Conservation (phyloP, 2,329 filamentous ascomycete genomes). For the Aspergillus fumigatus region DNA sequence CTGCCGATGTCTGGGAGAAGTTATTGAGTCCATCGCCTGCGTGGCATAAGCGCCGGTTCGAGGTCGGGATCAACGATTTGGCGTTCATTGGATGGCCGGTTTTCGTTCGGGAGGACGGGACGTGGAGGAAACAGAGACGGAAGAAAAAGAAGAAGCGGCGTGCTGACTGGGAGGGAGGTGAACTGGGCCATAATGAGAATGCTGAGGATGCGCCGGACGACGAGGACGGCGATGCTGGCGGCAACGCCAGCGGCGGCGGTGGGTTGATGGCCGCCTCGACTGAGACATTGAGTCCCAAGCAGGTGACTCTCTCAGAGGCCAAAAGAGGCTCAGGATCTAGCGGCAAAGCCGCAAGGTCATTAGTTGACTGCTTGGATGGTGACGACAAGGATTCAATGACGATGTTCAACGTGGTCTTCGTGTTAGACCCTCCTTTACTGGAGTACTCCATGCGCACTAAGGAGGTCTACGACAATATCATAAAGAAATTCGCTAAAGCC, state of each 20-base stretch:
- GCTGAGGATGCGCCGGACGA: constrained; percentile 32
- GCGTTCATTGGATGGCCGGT: constrained; percentile 79
- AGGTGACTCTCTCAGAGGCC: constrained; percentile 18
- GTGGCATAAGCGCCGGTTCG: constrained; percentile 77
- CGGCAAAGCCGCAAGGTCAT: constrained; percentile 16
- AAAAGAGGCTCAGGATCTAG: constrained; percentile 21
- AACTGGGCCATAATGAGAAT: constrained; percentile 35
- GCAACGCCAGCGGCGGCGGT: constrained; percentile 6
- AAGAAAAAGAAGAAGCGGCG: constrained; percentile 37
- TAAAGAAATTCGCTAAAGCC: constrained; percentile 87
- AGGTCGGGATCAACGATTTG: constrained; percentile 74
- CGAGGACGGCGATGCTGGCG: constrained; percentile 19
- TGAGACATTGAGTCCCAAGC: constrained; percentile 19
- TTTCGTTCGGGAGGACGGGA: constrained; percentile 72
- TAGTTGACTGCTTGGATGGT: constrained; percentile 22
- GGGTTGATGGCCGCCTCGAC: constrained; percentile 29
- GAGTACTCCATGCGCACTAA: constrained; percentile 68
- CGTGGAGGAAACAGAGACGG: constrained; percentile 65
- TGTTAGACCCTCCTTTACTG: constrained; percentile 72
- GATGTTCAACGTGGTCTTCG: constrained; percentile 98
- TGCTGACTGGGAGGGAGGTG: constrained; percentile 26
- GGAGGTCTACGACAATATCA: constrained; percentile 82
- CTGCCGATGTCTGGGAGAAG: constrained; percentile 72
- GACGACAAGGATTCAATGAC: constrained; percentile 64
- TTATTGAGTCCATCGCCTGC: constrained; percentile 70